Conservation (phyloP, 1,139 yeast species). For the Pneumocystis wakefieldiae region DNA sequence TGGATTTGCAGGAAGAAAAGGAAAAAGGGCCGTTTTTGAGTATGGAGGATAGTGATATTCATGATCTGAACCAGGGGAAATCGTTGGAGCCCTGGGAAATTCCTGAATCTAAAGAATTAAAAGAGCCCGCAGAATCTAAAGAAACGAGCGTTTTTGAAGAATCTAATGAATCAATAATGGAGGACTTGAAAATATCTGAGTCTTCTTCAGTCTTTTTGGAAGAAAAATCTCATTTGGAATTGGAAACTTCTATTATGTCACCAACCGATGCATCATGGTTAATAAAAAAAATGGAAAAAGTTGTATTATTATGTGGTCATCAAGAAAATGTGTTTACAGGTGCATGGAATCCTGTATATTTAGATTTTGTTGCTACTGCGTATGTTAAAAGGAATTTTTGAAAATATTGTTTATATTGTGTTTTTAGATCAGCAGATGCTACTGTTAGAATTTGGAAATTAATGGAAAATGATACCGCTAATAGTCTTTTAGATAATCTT, state of each 20-base stretch:
- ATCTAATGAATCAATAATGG: background rate
- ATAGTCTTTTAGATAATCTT: background rate
- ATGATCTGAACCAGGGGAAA: background rate
- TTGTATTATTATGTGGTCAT: constrained; percentile 22
- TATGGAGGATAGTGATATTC: background rate
- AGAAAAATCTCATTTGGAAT: background rate
- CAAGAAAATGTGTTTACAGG: constrained; percentile 17
- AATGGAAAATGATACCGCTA: background rate
- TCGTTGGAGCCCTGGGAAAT: background rate
- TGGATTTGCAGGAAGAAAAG: background rate
- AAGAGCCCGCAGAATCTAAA: background rate
- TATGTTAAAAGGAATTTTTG: background rate
- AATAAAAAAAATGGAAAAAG: constrained; percentile 24
- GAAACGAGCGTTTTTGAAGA: background rate
- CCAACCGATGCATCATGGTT: constrained; percentile 16
- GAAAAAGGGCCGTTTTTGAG: background rate
- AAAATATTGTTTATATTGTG: background rate
- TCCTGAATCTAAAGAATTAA: background rate
- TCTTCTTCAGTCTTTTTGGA: background rate
- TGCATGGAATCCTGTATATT: constrained; percentile 1
- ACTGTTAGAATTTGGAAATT: constrained; percentile 1
- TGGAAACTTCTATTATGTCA: background rate
- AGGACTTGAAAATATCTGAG: no score
- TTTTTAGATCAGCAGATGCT: constrained; percentile 2
- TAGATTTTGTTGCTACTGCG: background rate